Evolutionary conservation across 805 yeast species (phyloP).

Genomic region (Zygotorulaspora danielsina): DNA sequence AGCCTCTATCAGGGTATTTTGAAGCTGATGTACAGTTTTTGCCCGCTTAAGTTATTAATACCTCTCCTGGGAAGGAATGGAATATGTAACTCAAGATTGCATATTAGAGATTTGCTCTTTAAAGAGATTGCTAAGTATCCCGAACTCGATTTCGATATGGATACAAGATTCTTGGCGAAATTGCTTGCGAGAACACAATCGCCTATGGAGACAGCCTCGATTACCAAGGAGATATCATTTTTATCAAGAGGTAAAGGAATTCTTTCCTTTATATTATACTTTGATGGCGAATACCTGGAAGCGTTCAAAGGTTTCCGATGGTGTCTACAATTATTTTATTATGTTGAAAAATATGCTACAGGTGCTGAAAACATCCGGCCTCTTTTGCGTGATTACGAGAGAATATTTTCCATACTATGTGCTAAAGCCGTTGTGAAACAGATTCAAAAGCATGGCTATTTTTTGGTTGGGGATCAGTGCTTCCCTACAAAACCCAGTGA

Average conservation of each 20-base stretch:
- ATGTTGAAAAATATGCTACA: conserved; percentile 6
- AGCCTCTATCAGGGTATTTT: conserved; percentile 4
- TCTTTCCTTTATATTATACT: conserved; percentile 5
- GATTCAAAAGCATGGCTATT: conserved; percentile 1
- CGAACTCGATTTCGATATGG: conserved; percentile 21
- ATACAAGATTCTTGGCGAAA: conserved; percentile 19
- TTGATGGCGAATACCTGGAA: conserved; percentile 14
- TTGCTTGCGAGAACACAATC: conserved; percentile 9
- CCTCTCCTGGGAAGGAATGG: conserved; percentile 5
- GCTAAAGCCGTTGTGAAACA: conserved; percentile 15
- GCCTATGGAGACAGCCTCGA: conserved; percentile 2
- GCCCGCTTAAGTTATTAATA: conserved; percentile 3
- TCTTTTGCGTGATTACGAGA: conserved; percentile 14
- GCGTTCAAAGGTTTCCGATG: conserved; percentile 21
- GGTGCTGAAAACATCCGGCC: not conserved
- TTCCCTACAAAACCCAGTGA: conserved; percentile 7
- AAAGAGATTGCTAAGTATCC: conserved; percentile 17
- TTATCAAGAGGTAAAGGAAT: conserved; percentile 11
- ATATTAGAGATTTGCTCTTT: conserved; percentile 8
- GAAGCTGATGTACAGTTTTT: conserved; percentile 1
- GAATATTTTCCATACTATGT: conserved; percentile 16
- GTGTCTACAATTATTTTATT: conserved; percentile 22
- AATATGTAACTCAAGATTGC: conserved; percentile 1
- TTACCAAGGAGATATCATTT: conserved; percentile 6
- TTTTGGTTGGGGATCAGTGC: conserved; percentile 1